Percentiles rank a stretch among this genome's conserved stretches.
Conservation (phyloP, 208 protist genomes). For the Strigomonas galati region DNA sequence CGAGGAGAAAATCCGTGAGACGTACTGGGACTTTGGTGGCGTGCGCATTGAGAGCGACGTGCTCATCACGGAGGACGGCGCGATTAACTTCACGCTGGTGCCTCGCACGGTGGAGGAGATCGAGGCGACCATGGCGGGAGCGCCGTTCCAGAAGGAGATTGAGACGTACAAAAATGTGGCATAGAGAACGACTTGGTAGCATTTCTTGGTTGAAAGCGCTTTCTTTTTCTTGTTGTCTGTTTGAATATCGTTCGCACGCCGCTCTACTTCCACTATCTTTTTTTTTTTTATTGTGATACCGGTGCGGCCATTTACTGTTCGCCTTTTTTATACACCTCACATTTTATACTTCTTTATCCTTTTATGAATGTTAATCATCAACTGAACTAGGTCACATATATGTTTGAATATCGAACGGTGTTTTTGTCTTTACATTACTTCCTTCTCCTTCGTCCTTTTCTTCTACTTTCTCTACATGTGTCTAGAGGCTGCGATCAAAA, state of each 20-base stretch:
- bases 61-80: conserved; percentile 90
- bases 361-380: background rate
- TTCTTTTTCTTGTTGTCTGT: background rate
- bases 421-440: background rate
- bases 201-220: conserved; percentile 7
- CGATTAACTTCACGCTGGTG: conserved; percentile 80
- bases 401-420: too few species aligned
- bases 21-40: conserved; percentile 92
- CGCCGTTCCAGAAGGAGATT: conserved; percentile 51
- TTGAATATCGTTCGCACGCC: too few species aligned
- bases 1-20: conserved; percentile 67
- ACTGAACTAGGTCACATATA: background rate
- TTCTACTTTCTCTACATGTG: too few species aligned
- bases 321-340: background rate
- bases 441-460: background rate
- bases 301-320: background rate
- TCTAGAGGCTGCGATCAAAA: too few species aligned
- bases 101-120: conserved; percentile 87
- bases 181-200: background rate
- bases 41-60: conserved; percentile 98
- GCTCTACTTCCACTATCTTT: background rate
- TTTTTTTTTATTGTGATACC: conserved; percentile 12
- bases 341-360: background rate
- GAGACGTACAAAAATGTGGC: conserved; percentile 58
- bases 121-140: conserved; percentile 78